Evolutionary conservation across 331 rosid genomes (phyloP).

Genomic region (Quercus phellos): DNA sequence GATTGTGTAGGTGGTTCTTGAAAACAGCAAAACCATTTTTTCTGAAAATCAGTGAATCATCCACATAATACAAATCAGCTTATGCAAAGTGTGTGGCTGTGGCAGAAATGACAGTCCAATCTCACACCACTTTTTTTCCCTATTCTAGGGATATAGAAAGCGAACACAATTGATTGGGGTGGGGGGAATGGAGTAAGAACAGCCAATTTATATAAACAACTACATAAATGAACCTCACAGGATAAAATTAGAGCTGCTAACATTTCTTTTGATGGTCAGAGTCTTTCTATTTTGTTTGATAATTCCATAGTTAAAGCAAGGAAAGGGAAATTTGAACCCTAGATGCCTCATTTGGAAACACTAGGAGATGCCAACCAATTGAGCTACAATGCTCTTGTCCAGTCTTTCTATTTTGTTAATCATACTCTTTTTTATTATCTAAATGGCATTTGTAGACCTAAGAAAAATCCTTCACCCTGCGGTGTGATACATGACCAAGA

Average conservation of each 20-base stretch:
- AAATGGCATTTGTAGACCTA: too few relatives aligned
- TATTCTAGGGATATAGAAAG: neutral
- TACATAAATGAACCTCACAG: neutral
- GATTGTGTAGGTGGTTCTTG: conserved; percentile 71
- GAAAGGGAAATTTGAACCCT: too few relatives aligned
- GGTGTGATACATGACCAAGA: too few relatives aligned
- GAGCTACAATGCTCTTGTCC: too few relatives aligned
- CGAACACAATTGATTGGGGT: neutral
- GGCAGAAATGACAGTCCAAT: neutral
- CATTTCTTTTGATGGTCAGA: neutral
- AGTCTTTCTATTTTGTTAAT: too few relatives aligned
- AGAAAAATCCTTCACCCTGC: too few relatives aligned
- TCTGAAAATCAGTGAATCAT: conserved; percentile 53
- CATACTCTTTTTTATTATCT: too few relatives aligned
- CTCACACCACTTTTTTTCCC: neutral
- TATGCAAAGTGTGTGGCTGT: neutral
- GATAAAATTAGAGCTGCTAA: neutral
- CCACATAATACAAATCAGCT: conserved; percentile 8
- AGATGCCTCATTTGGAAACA: too few relatives aligned
- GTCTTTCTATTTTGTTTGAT: too few relatives aligned
- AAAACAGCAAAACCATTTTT: conserved; percentile 98
- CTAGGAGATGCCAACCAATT: too few relatives aligned
- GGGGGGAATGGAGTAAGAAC: neutral
- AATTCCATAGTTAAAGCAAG: too few relatives aligned
- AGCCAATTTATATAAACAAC: neutral